Conservation (phyloP, 2,329 filamentous ascomycete species). For the Colletotrichum sp. region DNA sequence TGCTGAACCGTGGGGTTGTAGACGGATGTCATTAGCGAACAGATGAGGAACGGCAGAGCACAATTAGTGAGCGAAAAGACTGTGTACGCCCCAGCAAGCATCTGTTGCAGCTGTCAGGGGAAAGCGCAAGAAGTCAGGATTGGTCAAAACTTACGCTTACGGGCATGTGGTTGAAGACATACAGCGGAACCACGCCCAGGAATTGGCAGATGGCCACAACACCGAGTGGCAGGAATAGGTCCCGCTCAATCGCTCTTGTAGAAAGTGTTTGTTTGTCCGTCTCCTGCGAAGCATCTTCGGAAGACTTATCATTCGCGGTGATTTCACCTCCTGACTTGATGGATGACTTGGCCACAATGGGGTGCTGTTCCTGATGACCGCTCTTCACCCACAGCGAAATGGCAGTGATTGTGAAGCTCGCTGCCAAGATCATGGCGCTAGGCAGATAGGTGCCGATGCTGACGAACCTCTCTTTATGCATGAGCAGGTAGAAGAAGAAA, state of each 20-base stretch:
- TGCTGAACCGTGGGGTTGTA: constrained; percentile 68
- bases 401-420: constrained; percentile 94
- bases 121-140: background rate
- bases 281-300: background rate
- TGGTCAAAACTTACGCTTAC: constrained; percentile 56
- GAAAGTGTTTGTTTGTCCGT: background rate
- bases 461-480: constrained; percentile 91
- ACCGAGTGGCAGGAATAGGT: constrained; percentile 74
- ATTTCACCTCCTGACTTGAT: background rate
- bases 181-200: constrained; percentile 79
- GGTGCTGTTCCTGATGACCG: constrained; percentile 54
- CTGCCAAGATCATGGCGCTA: constrained; percentile 95
- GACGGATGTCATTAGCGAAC: constrained; percentile 54
- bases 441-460: constrained; percentile 98
- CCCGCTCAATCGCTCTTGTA: constrained; percentile 55
- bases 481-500: constrained; percentile 98
- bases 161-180: constrained; percentile 79
- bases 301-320: background rate
- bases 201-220: constrained; percentile 77
- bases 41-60: constrained; percentile 61
- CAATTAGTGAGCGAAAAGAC: constrained; percentile 60
- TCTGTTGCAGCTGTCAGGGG: background rate
- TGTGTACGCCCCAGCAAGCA: constrained; percentile 49
- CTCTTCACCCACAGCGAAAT: constrained; percentile 94
- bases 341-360: background rate